Evolutionary conservation across 768 basidiomycete species (phyloP).

Genomic region (Podaxis mareebaensis): DNA sequence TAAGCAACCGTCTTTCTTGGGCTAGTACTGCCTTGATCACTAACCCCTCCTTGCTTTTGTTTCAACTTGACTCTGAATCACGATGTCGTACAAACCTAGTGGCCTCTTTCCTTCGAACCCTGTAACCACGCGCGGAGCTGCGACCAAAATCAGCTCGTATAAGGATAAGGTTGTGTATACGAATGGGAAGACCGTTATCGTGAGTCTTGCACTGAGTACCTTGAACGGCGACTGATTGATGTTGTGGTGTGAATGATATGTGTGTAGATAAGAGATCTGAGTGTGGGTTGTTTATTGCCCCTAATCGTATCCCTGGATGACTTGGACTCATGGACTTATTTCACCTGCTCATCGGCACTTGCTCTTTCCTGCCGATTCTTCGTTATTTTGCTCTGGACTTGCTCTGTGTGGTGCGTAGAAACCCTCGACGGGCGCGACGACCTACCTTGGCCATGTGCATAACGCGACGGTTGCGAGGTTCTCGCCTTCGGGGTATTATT

Average conservation of each 20-base stretch:
- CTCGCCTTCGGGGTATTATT: slow-evolving; percentile 94
- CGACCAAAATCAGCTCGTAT: slow-evolving; percentile 35
- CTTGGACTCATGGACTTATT: not conserved
- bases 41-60: not conserved
- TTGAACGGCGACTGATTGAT: not conserved
- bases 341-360: not conserved
- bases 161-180: slow-evolving; percentile 86
- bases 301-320: not conserved
- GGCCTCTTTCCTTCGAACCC: slow-evolving; percentile 69
- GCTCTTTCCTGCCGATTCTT: not conserved
- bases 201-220: slow-evolving; percentile 40
- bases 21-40: not conserved
- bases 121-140: slow-evolving; percentile 31
- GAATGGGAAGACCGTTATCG: slow-evolving; percentile 83
- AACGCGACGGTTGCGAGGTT: slow-evolving; percentile 87
- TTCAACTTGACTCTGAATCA: not conserved
- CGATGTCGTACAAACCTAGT: slow-evolving; percentile 43
- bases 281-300: slow-evolving; percentile 44
- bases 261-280: slow-evolving; percentile 76
- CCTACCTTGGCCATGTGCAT: slow-evolving; percentile 81
- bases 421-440: slow-evolving; percentile 46
- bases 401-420: not conserved
- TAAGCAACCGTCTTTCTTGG: not conserved
- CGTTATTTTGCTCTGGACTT: not conserved
- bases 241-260: not conserved